Conservation (phyloP, 371 early-diverging fungal genomes). For the Blakeslea trispora region DNA sequence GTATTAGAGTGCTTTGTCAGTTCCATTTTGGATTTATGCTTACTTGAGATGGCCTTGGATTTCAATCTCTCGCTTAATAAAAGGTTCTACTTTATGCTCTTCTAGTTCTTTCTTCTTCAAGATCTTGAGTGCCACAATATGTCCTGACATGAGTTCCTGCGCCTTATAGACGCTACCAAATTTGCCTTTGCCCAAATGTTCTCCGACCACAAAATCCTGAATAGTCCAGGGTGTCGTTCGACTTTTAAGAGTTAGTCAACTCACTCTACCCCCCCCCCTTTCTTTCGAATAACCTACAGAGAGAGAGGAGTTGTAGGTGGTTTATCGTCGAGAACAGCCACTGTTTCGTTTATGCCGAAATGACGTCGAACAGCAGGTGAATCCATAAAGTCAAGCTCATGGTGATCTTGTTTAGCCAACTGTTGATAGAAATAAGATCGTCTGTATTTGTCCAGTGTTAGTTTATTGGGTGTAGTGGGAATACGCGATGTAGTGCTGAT, state of each 20-base stretch:
- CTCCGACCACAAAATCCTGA: slow-evolving; percentile 95
- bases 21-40: no score
- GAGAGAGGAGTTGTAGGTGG: not conserved
- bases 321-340: slow-evolving; percentile 3
- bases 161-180: slow-evolving; percentile 98
- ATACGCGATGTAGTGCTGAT: not conserved
- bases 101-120: slow-evolving; percentile 84
- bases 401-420: slow-evolving; percentile 23
- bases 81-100: slow-evolving; percentile 28
- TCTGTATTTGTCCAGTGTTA: slow-evolving; percentile 26
- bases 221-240: slow-evolving; percentile 64
- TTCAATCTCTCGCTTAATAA: slow-evolving; percentile 88
- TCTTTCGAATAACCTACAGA: no score
- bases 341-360: slow-evolving; percentile 30
- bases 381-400: slow-evolving; percentile 34
- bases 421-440: slow-evolving; percentile 37
- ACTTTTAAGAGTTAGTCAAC: no score
- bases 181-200: slow-evolving; percentile 92
- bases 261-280: no score
- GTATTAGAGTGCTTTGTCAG: no score
- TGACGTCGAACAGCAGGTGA: slow-evolving; percentile 42
- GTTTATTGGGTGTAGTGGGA: slow-evolving; percentile 8
- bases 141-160: slow-evolving; percentile 81
- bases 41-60: slow-evolving; percentile 94
- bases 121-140: slow-evolving; percentile 95